Evolutionary conservation across 202 grass and related monocot genomes (phyloP).

Genomic region (Eragrostis tef): DNA sequence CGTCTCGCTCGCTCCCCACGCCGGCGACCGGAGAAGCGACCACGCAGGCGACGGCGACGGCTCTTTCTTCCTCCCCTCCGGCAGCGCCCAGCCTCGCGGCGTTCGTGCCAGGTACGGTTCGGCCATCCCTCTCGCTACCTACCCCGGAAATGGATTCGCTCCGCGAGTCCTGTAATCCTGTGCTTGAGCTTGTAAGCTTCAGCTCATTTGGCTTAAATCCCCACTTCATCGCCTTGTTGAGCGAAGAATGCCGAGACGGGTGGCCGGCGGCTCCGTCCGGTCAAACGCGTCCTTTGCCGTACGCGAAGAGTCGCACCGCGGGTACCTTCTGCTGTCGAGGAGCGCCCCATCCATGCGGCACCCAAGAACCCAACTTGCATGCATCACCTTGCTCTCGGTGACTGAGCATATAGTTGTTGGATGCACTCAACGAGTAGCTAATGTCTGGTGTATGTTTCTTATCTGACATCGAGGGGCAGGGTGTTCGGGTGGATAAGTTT

Average conservation of each 20-base stretch:
- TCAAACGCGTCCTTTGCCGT: background rate
- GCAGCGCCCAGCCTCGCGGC: background rate
- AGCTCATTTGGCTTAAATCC: background rate
- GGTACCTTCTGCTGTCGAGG: background rate
- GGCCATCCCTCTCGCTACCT: background rate
- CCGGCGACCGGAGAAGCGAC: slow-evolving; percentile 27
- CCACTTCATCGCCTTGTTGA: background rate
- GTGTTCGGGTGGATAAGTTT: background rate
- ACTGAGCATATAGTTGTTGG: slow-evolving; percentile 2
- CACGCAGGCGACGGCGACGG: background rate
- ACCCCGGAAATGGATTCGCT: slow-evolving; percentile 13
- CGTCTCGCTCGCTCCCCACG: slow-evolving; percentile 23
- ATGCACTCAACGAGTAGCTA: background rate
- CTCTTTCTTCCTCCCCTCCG: background rate
- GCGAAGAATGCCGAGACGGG: slow-evolving; percentile 21
- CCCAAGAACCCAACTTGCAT: background rate
- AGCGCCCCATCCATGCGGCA: slow-evolving; percentile 1
- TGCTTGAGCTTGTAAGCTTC: background rate
- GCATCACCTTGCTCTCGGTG: background rate
- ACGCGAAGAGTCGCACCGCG: background rate
- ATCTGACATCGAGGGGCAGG: background rate
- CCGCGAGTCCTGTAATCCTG: background rate
- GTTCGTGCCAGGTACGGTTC: slow-evolving; percentile 12
- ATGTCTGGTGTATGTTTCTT: background rate
- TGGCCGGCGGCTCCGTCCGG: background rate